A percentile compares a stretch with the other conserved stretches of the same genome.
Evolutionary conservation across 345 rosid genomes (phyloP).

Genomic region (Salix brachista): DNA sequence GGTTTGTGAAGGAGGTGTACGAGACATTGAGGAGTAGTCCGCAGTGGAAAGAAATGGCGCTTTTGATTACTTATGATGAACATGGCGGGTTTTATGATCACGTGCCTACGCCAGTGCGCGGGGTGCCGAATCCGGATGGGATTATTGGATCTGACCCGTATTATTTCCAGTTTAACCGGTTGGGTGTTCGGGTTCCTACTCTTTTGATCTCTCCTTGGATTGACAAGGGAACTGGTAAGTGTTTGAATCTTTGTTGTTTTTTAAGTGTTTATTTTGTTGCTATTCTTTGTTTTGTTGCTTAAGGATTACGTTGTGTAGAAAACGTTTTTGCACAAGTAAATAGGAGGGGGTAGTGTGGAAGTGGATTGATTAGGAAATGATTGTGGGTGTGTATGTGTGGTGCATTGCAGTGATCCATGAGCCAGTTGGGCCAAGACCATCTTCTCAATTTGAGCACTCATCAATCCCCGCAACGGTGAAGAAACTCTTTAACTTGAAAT

Average conservation of each 20-base stretch:
- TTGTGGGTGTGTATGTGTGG: background rate
- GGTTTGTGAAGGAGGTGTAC: constrained; percentile 89
- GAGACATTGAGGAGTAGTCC: constrained; percentile 86
- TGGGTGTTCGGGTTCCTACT: constrained; percentile 94
- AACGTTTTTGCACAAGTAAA: background rate
- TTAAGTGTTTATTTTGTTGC: background rate
- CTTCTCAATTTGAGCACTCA: constrained; percentile 88
- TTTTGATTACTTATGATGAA: constrained; percentile 87
- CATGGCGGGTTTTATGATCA: constrained; percentile 99
- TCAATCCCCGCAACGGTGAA: constrained; percentile 95
- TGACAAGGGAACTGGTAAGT: constrained; percentile 85
- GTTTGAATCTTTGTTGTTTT: background rate
- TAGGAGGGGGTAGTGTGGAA: background rate
- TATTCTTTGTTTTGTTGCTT: background rate
- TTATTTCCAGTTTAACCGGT: constrained; percentile 77
- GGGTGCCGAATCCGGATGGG: constrained; percentile 93
- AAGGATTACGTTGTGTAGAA: background rate
- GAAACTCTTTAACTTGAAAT: constrained; percentile 85
- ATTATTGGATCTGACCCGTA: constrained; percentile 85
- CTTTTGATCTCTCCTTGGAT: constrained; percentile 86
- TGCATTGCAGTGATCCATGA: constrained; percentile 70
- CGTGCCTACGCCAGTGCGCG: constrained; percentile 75
- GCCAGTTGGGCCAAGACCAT: constrained; percentile 76
- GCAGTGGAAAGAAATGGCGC: constrained; percentile 95
- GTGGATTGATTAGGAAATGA: background rate